Conservation (phyloP, 148 eudicot genomes). For the Salicornia ramosissima region DNA sequence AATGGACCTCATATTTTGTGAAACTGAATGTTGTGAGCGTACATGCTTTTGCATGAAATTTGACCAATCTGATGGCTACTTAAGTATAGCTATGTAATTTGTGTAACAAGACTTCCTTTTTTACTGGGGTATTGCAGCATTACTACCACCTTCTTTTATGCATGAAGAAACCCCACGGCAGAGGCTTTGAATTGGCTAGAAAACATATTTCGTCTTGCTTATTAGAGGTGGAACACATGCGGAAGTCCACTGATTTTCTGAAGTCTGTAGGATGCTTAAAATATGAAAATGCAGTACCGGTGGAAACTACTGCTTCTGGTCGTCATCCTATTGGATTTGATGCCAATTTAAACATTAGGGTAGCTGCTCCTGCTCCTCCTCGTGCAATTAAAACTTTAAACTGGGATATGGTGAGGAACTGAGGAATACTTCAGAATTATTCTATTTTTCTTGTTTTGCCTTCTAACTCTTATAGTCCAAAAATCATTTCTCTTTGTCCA, state of each 20-base stretch:
- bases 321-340: constrained; percentile 88
- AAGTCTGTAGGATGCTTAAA: constrained; percentile 40
- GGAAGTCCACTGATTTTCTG: constrained; percentile 58
- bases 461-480: neutral
- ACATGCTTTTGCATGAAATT: neutral
- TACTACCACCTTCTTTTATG: constrained; percentile 67
- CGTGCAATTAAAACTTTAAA: constrained; percentile 79
- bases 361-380: constrained; percentile 94
- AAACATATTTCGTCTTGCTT: constrained; percentile 79
- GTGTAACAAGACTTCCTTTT: neutral
- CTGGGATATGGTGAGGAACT: constrained; percentile 76
- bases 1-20: no score
- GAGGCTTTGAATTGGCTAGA: constrained; percentile 87
- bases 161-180: constrained; percentile 86
- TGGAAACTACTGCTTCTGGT: constrained; percentile 86
- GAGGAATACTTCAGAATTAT: constrained; percentile 12
- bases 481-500: constrained; percentile 27
- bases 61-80: neutral
- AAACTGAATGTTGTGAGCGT: no score
- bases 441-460: neutral
- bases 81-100: neutral
- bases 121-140: constrained; percentile 48
- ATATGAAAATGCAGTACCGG: constrained; percentile 31
- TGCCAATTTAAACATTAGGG: constrained; percentile 75
- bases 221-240: constrained; percentile 65